Evolutionary conservation across 495 filamentous ascomycete species (phyloP).

Genomic region (Annulohypoxylon bovei): DNA sequence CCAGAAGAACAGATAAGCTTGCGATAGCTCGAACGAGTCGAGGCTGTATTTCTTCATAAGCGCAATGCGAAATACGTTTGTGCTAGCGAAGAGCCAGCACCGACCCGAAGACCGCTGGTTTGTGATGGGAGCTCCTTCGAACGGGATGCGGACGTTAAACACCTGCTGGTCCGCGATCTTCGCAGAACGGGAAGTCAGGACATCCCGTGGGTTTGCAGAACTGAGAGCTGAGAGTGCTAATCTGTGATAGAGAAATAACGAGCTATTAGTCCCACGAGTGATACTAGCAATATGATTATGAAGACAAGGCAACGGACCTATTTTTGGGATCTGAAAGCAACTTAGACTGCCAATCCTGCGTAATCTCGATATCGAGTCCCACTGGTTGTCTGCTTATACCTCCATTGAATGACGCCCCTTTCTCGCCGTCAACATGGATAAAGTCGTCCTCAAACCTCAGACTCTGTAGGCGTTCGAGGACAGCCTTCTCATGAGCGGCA

Average conservation of each 20-base stretch:
- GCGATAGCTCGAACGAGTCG: constrained; percentile 79
- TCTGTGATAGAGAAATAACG: constrained; percentile 36
- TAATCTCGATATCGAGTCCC: constrained; percentile 56
- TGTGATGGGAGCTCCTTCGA: constrained; percentile 85
- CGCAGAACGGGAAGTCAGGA: constrained; percentile 65
- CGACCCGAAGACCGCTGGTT: constrained; percentile 82
- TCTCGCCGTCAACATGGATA: constrained; percentile 54
- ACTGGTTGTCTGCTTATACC: constrained; percentile 46
- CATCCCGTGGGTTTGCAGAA: constrained; percentile 61
- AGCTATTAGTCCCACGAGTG: neutral
- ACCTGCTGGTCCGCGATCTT: constrained; percentile 73
- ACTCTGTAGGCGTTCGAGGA: constrained; percentile 54
- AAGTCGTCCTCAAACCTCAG: constrained; percentile 60
- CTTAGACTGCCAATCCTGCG: constrained; percentile 67
- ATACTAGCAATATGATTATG: neutral
- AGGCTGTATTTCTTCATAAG: constrained; percentile 83
- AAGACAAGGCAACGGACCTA: constrained; percentile 48
- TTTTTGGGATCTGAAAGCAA: constrained; percentile 72
- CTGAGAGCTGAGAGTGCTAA: constrained; percentile 76
- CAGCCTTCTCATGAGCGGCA: constrained; percentile 52
- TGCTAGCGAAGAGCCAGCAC: constrained; percentile 90
- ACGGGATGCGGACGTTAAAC: constrained; percentile 83
- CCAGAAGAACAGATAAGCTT: constrained; percentile 93
- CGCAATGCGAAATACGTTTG: constrained; percentile 86
- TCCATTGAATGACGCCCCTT: constrained; percentile 21